Base-by-base conservation (phyloP, 352 stramenopile species). In the Phytophthora boehmeriae region DNA sequence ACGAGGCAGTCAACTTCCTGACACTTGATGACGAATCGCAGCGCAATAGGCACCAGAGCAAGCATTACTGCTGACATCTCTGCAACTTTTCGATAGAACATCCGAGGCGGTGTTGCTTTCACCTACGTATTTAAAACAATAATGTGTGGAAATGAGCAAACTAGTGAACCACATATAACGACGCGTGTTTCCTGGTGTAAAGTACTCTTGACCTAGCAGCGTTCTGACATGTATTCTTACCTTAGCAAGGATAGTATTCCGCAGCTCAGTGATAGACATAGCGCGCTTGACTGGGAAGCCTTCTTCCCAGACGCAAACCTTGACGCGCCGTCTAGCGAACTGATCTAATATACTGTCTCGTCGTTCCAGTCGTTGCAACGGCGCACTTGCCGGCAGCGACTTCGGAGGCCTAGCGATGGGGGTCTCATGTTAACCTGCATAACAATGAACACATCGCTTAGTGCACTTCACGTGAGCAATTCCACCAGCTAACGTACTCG, bases 191-290 rank as follows among this genome's bases (percentile, higher is more conserved):
- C 25, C 25, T 30, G 16, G 20, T 19, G 19, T 32, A 43, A 19
- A 25, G 8, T 19, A 43, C 34, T 46, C 32, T 34, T 27, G 44
- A 36, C 45, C 20, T 30, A 61, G 32, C 35, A 58, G 39, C 41
- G 44, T 11, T 51, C 36, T 20, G 3, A 13, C 11, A 11, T 67
- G 14, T 57, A 42, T 50, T 44, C 54, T 53, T 61, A 93, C 83
- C 67, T 89, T 92, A 20, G 77, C 68, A 38, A 94, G 71, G 52
- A 94, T 92, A 51, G 80, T 87, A 73, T 86, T 89, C 25, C 86
- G 83, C 44, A 94, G 68, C 55, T 94, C 86, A 2, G 83, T 80
- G 36, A 94, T 88, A 3, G 86, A 85, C 83, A 94, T 92, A n/a
- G 78, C 75, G 34, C 78, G 75, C 63, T 94, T 94, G 17, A 76